Evolutionary conservation across 306 rosid species (phyloP), one percentile per base, ranked within the genome.

Genomic region (Clitoria ternatea): DNA sequence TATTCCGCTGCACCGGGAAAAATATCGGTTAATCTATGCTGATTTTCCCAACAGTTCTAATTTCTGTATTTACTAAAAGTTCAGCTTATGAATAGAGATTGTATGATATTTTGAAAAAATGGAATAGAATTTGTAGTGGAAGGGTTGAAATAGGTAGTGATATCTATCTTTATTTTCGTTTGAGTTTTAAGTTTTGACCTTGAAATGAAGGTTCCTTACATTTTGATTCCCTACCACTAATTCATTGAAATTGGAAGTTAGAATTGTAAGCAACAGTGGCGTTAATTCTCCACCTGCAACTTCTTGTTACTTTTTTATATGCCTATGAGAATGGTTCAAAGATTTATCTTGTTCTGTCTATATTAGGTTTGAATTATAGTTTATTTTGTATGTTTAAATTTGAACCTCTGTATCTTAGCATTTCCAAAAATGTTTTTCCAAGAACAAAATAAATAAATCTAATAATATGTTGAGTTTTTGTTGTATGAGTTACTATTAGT

Each of bases 131-230:
- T 72, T 49, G 70, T n/a, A 8, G 29, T 29, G 14, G 20, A 30
- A 29, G 29, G 65, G 32, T 48, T 56, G 60, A 68, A 66, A 57
- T 66, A 32, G 55, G 40, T 2, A 19, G 33, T 54, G 23, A 19
- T 36, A 23, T 77, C 12, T 69, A 4, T 74, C 10, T 52, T 62
- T 44, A 50, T 54, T 74, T 33, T 61, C 52, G 10, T 23, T 20
- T 45, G 22, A 47, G n/a, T n/a, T n/a, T n/a, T n/a, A n/a, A 60
- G 22, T 49, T 22, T 69, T 55, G 39, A 27, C 29, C 29, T 27
- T 55, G n/a, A n/a, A n/a, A n/a, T n/a, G n/a, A n/a, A n/a, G n/a
- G n/a, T 29, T 6, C 22, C 13, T 19, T 19, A 6, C 6, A 48
- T 7, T 27, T 18, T 48, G 6, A 19, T 19, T 19, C 27, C 26